Percentiles rank a stretch among this genome's conserved stretches.
Conservation (phyloP, 768 basidiomycete genomes). For the Boletus rufocinnamomeus region DNA sequence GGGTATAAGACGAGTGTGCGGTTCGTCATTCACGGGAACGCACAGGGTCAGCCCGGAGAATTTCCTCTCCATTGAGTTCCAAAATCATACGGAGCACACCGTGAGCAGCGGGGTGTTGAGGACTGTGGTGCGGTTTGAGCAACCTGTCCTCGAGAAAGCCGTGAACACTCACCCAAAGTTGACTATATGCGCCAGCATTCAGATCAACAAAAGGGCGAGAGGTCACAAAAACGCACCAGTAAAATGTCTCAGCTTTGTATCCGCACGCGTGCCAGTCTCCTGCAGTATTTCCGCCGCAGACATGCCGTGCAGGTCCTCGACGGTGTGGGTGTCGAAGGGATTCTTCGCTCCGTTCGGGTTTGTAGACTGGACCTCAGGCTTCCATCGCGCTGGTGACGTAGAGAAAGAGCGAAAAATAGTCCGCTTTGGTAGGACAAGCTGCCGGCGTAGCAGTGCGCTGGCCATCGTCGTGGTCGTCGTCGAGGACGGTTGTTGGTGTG, state of each 20-base stretch:
- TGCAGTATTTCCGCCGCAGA: slow-evolving; percentile 76
- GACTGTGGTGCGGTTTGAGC: slow-evolving; percentile 32
- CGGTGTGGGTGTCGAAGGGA: slow-evolving; percentile 67
- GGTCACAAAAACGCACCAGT: slow-evolving; percentile 59
- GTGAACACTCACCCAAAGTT: slow-evolving; percentile 76
- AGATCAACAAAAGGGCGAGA: slow-evolving; percentile 5
- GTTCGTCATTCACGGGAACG: slow-evolving; percentile 20
- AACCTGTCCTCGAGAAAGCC: background rate
- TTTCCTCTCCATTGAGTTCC: slow-evolving; percentile 96
- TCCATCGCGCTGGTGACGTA: slow-evolving; percentile 26
- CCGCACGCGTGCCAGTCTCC: slow-evolving; percentile 69
- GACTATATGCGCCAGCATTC: slow-evolving; percentile 48
- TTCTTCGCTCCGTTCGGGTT: slow-evolving; percentile 41
- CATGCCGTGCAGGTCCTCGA: slow-evolving; percentile 85
- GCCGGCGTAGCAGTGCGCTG: slow-evolving; percentile 63
- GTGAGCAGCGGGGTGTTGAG: slow-evolving; percentile 98
- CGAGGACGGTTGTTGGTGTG: slow-evolving; percentile 13
- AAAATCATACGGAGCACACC: slow-evolving; percentile 97
- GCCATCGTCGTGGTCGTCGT: slow-evolving; percentile 54
- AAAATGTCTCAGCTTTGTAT: slow-evolving; percentile 88
- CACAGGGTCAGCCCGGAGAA: slow-evolving; percentile 83
- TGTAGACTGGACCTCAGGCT: slow-evolving; percentile 27
- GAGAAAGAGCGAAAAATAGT: slow-evolving; percentile 29
- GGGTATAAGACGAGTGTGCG: slow-evolving; percentile 8
- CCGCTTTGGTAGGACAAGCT: slow-evolving; percentile 42